phyloP scores from a whole-genome alignment of 495 filamentous ascomycete species.

The Penicillium odoratum region DNA sequence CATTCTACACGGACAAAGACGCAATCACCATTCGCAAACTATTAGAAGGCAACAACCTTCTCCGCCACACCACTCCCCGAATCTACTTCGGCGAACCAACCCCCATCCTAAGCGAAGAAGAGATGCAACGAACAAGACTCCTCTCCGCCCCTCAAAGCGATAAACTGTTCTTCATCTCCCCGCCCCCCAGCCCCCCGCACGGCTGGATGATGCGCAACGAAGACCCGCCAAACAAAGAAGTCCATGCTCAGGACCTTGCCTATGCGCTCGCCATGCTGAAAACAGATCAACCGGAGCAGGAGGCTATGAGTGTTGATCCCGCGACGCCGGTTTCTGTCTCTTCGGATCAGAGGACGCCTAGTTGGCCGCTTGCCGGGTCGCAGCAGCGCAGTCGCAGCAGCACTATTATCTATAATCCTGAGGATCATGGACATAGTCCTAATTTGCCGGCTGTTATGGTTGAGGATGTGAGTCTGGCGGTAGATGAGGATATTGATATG shows the following conservation, averaged over 20 bases:
- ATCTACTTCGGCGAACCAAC: slow-evolving; percentile 90
- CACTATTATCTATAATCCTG: slow-evolving; percentile 74
- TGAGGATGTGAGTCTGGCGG: slow-evolving; percentile 75
- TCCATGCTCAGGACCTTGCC: slow-evolving; percentile 87
- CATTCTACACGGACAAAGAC: slow-evolving; percentile 71
- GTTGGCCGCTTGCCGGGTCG: slow-evolving; percentile 36
- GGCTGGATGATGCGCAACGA: slow-evolving; percentile 91
- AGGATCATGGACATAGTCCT: slow-evolving; percentile 72
- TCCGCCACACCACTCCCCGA: slow-evolving; percentile 57
- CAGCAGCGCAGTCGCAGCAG: slow-evolving; percentile 58
- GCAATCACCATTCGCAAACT: slow-evolving; percentile 70
- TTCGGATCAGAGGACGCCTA: slow-evolving; percentile 40
- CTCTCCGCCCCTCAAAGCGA: slow-evolving; percentile 79
- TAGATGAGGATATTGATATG: slow-evolving; percentile 39
- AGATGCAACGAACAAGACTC: slow-evolving; percentile 48
- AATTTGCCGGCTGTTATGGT: slow-evolving; percentile 86
- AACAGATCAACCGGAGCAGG: slow-evolving; percentile 33
- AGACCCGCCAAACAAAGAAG: slow-evolving; percentile 89
- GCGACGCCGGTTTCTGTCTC: slow-evolving; percentile 39
- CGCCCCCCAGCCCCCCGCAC: slow-evolving; percentile 85
- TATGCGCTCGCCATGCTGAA: slow-evolving; percentile 71
- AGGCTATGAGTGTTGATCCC: slow-evolving; percentile 27
- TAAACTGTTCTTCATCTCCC: slow-evolving; percentile 96
- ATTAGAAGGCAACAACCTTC: slow-evolving; percentile 63
- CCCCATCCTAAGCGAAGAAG: slow-evolving; percentile 58